These are phyloP conservation scores for Paramecium bursaria DNA, from an alignment of 73 alveolate genomes.

Conservation along the genomic window DNA sequence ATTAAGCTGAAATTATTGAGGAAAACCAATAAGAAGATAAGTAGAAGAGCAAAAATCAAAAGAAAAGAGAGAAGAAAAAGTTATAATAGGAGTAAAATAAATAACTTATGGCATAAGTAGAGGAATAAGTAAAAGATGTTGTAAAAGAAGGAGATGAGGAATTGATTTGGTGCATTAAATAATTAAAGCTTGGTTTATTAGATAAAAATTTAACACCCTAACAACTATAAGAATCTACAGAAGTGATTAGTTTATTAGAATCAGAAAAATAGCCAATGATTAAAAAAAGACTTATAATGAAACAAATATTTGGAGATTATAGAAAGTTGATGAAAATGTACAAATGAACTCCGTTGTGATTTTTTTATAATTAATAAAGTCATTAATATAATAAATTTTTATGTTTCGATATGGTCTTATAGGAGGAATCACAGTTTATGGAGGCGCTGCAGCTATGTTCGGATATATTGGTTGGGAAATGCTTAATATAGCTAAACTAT, in stretches of 20 bases:
- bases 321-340: constrained; percentile 65
- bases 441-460: constrained; percentile 38
- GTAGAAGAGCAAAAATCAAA: not conserved
- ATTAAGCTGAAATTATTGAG: not conserved
- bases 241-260: constrained; percentile 56
- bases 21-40: not conserved
- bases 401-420: constrained; percentile 42
- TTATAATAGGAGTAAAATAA: not conserved
- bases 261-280: constrained; percentile 28
- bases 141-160: too few relatives aligned
- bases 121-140: too few relatives aligned
- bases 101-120: too few relatives aligned
- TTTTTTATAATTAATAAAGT: too few relatives aligned
- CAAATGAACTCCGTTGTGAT: constrained; percentile 10
- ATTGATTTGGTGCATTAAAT: constrained; percentile 64
- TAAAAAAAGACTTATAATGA: constrained; percentile 64
- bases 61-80: not conserved
- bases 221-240: constrained; percentile 31
- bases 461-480: constrained; percentile 27
- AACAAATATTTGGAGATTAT: constrained; percentile 63
- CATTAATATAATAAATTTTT: too few relatives aligned
- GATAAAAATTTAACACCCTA: constrained; percentile 33
- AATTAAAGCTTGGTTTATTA: constrained; percentile 58
- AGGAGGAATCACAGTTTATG: constrained; percentile 14
- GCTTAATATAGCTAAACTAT: not conserved